These are phyloP conservation scores for Helotiales sp. DNA, from an alignment of 2,329 filamentous ascomycete genomes.

Conservation along the genomic window DNA sequence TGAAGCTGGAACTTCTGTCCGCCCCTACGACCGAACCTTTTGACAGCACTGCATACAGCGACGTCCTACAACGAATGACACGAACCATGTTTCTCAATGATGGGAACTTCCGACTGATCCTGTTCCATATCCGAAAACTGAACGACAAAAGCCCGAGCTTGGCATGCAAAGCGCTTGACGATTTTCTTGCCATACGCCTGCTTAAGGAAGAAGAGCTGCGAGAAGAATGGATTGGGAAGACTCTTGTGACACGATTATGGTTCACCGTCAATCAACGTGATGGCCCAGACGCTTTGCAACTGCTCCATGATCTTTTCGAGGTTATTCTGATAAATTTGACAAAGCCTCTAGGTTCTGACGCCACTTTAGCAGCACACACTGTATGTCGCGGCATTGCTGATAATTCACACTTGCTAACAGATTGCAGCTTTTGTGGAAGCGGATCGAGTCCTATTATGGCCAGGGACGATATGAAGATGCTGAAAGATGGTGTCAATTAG, in stretches of 20 bases:
- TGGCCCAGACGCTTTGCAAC: constrained; percentile 36
- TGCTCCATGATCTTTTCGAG: constrained; percentile 46
- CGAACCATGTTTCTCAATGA: constrained; percentile 59
- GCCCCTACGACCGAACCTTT: constrained; percentile 47
- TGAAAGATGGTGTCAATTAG: constrained; percentile 70
- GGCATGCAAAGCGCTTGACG: constrained; percentile 56
- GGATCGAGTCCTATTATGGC: constrained; percentile 59
- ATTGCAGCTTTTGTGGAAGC: constrained; percentile 76
- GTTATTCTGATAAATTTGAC: constrained; percentile 45
- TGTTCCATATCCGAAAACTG: constrained; percentile 68
- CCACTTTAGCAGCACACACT: constrained; percentile 67
- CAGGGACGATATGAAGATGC: constrained; percentile 54
- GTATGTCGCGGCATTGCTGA: constrained; percentile 42
- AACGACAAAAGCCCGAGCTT: constrained; percentile 52
- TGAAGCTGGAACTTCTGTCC: constrained; percentile 67
- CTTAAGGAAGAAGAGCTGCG: constrained; percentile 44
- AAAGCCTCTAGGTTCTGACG: constrained; percentile 54
- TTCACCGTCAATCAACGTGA: constrained; percentile 54
- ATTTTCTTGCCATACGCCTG: constrained; percentile 61
- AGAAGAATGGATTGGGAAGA: constrained; percentile 64
- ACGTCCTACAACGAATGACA: constrained; percentile 62
- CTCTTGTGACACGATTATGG: constrained; percentile 67
- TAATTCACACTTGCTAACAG: constrained; percentile 17
- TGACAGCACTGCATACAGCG: constrained; percentile 48
- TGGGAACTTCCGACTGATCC: constrained; percentile 62